phyloP scores from a whole-genome alignment of 2,329 filamentous ascomycete species.

The Calonectria pseudoreteaudii region DNA sequence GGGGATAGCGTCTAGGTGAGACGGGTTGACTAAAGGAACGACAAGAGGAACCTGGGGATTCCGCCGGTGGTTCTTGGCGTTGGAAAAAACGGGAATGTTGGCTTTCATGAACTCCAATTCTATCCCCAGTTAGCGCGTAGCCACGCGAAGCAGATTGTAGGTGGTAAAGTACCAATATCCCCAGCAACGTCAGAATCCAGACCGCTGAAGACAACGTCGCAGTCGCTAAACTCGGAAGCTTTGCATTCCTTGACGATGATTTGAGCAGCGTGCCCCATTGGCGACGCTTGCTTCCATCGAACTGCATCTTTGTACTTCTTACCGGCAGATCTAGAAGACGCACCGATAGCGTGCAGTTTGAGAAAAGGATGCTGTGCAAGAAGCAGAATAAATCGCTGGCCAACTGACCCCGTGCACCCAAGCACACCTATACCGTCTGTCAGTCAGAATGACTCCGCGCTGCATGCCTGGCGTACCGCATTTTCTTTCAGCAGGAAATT shows the following conservation, averaged over 20 bases:
- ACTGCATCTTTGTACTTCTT: constrained; percentile 96
- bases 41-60: constrained; percentile 92
- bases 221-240: constrained; percentile 85
- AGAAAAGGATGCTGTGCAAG: constrained; percentile 90
- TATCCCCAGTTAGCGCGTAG: constrained; percentile 45
- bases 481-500: constrained; percentile 66
- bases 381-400: constrained; percentile 93
- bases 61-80: constrained; percentile 96
- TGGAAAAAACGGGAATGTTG: constrained; percentile 93
- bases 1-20: constrained; percentile 86
- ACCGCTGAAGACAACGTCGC: constrained; percentile 93
- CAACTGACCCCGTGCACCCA: constrained; percentile 92
- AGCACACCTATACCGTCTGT: constrained; percentile 71
- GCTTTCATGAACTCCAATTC: constrained; percentile 92
- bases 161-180: constrained; percentile 76
- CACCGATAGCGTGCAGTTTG: constrained; percentile 87
- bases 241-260: constrained; percentile 88
- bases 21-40: constrained; percentile 94
- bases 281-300: constrained; percentile 90
- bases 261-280: constrained; percentile 83
- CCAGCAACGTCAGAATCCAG: constrained; percentile 93
- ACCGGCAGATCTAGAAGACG: constrained; percentile 89
- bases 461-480: constrained; percentile 59
- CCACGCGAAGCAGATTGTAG: constrained; percentile 11
- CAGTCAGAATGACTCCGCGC: not conserved